phyloP scores from a whole-genome alignment of 192 early-diverging fungal species.

The Rhizoclosmatium globosum region DNA sequence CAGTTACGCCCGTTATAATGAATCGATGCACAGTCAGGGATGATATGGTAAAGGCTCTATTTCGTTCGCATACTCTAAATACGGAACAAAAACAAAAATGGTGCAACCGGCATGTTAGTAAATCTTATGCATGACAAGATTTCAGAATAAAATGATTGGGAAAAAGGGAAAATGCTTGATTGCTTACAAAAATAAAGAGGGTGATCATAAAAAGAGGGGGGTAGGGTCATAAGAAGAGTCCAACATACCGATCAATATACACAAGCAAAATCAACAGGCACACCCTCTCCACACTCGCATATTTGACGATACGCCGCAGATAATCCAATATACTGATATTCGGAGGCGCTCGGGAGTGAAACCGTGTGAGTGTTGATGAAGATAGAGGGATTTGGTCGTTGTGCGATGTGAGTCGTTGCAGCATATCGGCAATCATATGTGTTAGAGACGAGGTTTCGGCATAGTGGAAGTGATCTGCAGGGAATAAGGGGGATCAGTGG shows the following conservation, averaged over 20 bases:
- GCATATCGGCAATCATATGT: conserved; percentile 55
- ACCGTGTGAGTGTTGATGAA: conserved; percentile 79
- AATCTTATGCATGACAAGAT: neutral
- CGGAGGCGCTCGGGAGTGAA: conserved; percentile 93
- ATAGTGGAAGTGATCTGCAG: conserved; percentile 48
- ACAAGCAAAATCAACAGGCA: conserved; percentile 89
- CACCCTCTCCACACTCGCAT: conserved; percentile 87
- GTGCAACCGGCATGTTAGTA: neutral
- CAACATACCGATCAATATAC: conserved; percentile 81
- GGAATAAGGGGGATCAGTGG: neutral
- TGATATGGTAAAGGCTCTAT: conserved; percentile 87
- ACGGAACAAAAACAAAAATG: conserved; percentile 4
- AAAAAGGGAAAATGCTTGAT: neutral
- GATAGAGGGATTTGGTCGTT: conserved; percentile 75
- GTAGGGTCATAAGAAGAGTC: neutral
- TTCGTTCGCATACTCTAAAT: conserved; percentile 66
- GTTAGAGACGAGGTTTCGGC: conserved; percentile 43
- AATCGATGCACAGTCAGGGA: conserved; percentile 86
- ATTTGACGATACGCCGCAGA: conserved; percentile 88
- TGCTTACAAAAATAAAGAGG: conserved; percentile 8
- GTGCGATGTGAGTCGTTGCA: conserved; percentile 63
- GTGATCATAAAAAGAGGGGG: neutral
- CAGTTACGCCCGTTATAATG: conserved; percentile 42
- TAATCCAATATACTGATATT: conserved; percentile 89
- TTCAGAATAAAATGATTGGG: neutral